These are phyloP conservation scores for Venturia nashicola DNA, from an alignment of 2,329 filamentous ascomycete species.

Conservation along the genomic window DNA sequence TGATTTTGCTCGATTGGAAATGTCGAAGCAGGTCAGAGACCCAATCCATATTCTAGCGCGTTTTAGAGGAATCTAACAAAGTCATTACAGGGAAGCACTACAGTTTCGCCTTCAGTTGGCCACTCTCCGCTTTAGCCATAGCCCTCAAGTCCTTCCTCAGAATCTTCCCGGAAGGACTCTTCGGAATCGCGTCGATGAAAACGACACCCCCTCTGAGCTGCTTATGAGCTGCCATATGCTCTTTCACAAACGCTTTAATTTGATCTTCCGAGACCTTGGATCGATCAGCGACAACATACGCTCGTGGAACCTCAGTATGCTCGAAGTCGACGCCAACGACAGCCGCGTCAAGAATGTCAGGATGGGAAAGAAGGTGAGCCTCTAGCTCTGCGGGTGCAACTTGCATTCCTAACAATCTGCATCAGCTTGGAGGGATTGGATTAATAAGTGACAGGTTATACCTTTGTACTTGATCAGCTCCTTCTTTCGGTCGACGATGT, in stretches of 20 bases:
- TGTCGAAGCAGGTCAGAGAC: neutral
- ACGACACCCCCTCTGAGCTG: slow-evolving; percentile 25
- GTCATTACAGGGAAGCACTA: neutral
- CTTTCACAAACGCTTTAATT: slow-evolving; percentile 23
- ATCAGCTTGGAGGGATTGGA: neutral
- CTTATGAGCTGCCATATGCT: slow-evolving; percentile 22
- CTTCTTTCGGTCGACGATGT: slow-evolving; percentile 30
- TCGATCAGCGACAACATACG: slow-evolving; percentile 29
- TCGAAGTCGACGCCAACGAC: slow-evolving; percentile 31
- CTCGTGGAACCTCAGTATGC: slow-evolving; percentile 29
- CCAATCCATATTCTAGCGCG: neutral
- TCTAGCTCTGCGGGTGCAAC: slow-evolving; percentile 38
- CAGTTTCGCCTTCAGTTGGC: slow-evolving; percentile 4
- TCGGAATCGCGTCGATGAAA: slow-evolving; percentile 21
- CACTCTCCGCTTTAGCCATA: slow-evolving; percentile 19
- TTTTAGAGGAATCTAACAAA: neutral
- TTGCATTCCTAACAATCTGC: slow-evolving; percentile 27
- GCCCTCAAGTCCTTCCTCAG: slow-evolving; percentile 23
- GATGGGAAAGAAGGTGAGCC: slow-evolving; percentile 29
- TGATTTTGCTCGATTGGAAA: neutral
- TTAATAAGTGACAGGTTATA: neutral
- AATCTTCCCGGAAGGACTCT: slow-evolving; percentile 24
- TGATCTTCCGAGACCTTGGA: slow-evolving; percentile 18
- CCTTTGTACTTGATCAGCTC: slow-evolving; percentile 35
- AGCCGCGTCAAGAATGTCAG: slow-evolving; percentile 30